Base-by-base conservation (phyloP, 169 alveolate species). In the Cryptosporidium sp. region DNA sequence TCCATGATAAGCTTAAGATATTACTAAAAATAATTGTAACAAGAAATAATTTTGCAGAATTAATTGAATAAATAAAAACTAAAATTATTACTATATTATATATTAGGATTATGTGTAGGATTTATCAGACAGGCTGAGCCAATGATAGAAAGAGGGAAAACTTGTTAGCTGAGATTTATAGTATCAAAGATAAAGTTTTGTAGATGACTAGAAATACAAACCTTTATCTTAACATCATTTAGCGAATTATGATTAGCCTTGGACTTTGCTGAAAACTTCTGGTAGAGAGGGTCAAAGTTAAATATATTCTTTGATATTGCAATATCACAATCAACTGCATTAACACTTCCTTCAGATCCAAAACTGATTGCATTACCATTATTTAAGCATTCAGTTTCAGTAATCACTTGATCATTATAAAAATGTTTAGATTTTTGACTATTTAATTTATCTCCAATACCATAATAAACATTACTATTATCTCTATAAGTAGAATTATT, bases 191-290 rank as follows among this genome's bases (percentile, higher is more conserved):
- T 73, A 42, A 73, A 37, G 60, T 53, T 52, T 26, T 73, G 62
- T 10, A 73, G 69, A 48, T 56, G 48, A 26, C 37, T 73, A 23
- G 86, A 73, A 8, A 73, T 37, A 23, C 52, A 73, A 42, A 73
- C 56, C 2, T 73, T 73, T 0, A 73, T 53, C n/a, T 31, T 52
- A 16, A 56, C 72, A 16, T 58, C 48, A 12, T 73, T 52, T 14
- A 73, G 23, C 8, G 52, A 42, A 21, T 23, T n/a, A 7, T 73
- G 86, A 10, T 73, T 73, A 1, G 12, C 51, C 60, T 60, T 52
- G 9, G 65, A 56, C 0, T 73, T 26, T 8, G 23, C 29, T 4
- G 39, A 31, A 21, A 73, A 73, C 52, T 52, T 73, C 37, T 42
- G 72, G 37, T 33, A 52, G 8, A 73, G 21, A 8, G 53, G 37